Base-by-base conservation (phyloP, 2,329 filamentous ascomycete genomes). In the Venturia aucupariae region DNA sequence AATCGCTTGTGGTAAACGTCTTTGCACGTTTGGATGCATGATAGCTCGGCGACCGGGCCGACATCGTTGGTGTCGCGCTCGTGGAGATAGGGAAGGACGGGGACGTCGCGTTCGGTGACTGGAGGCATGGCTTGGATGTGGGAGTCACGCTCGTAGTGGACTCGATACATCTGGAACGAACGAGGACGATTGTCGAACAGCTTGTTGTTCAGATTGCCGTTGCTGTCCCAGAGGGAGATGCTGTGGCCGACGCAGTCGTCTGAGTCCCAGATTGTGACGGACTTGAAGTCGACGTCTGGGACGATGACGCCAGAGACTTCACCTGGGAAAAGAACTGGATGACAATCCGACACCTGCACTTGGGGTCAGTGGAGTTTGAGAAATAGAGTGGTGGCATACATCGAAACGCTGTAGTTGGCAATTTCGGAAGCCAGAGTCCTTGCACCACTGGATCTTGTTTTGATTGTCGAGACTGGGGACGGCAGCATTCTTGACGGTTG, bases 231-330 rank as follows among this genome's bases (percentile, higher is more conserved):
- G 15, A 55, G 51, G 27, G 27, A 19, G 51, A 55, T 55, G 51
- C 51, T 35, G 19, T 4, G 27, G 30, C 51, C 51, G n/a, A 35
- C 5, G 15, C 51, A 35, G 4, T 55, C 19, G 8, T 55, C 51
- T n/a, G 8, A 3, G 5, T 54, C 30, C 51, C 51, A 35, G 10
- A 35, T 32, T n/a, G 51, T 32, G 30, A 55, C 24, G 51, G 6
- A 32, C 13, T 35, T n/a, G 30, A 55, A 55, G 24, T 55, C 51
- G 51, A 55, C 27, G 27, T 55, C 11, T 15, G 51, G 30, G 15
- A 55, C 30, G 30, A 55, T 55, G 51, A 55, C 51, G 51, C 51
- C 51, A 13, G 51, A 55, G 24, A 55, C 27, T 32, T 55, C 30
- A 8, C 27, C 51, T 55, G 51, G 27, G 15, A 55, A 55, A 30